Evolutionary conservation across 2,329 filamentous ascomycete genomes (phyloP).

Genomic region (Alternaria sp.): DNA sequence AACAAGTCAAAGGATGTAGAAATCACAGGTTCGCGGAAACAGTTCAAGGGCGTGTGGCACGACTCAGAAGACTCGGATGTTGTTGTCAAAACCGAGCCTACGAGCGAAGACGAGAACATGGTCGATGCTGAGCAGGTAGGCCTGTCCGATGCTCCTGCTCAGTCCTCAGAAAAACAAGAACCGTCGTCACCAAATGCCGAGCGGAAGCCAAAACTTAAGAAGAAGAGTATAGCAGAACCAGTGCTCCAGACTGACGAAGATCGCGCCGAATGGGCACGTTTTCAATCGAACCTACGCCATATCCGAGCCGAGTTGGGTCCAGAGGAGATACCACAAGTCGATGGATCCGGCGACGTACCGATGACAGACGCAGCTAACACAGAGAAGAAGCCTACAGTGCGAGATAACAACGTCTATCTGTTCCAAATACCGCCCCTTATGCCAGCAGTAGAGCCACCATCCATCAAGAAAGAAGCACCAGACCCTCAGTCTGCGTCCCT

Average conservation of each 20-base stretch:
- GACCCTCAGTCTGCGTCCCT: conserved; percentile 22
- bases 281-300: conserved; percentile 56
- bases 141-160: conserved; percentile 17
- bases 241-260: conserved; percentile 63
- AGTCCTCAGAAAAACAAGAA: conserved; percentile 32
- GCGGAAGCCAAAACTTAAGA: conserved; percentile 34
- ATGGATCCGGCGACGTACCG: conserved; percentile 53
- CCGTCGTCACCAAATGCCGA: conserved; percentile 46
- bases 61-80: conserved; percentile 51
- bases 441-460: conserved; percentile 61
- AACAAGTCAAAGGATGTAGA: conserved; percentile 56
- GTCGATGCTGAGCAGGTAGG: conserved; percentile 42
- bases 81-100: conserved; percentile 63
- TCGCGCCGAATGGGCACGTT: conserved; percentile 59
- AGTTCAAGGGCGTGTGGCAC: conserved; percentile 57
- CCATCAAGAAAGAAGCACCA: conserved; percentile 41
- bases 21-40: conserved; percentile 52
- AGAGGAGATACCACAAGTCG: conserved; percentile 37
- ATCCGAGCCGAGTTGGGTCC: conserved; percentile 58
- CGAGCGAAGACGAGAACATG: conserved; percentile 55
- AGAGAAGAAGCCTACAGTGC: conserved; percentile 36
- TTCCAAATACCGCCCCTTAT: conserved; percentile 71
- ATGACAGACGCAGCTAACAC: conserved; percentile 43
- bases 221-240: conserved; percentile 43
- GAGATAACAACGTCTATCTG: conserved; percentile 66